Percentiles rank a stretch among this genome's conserved stretches.
These are phyloP conservation scores for Noccaea caerulescens DNA, from an alignment of 345 rosid genomes.

Conservation along the genomic window DNA sequence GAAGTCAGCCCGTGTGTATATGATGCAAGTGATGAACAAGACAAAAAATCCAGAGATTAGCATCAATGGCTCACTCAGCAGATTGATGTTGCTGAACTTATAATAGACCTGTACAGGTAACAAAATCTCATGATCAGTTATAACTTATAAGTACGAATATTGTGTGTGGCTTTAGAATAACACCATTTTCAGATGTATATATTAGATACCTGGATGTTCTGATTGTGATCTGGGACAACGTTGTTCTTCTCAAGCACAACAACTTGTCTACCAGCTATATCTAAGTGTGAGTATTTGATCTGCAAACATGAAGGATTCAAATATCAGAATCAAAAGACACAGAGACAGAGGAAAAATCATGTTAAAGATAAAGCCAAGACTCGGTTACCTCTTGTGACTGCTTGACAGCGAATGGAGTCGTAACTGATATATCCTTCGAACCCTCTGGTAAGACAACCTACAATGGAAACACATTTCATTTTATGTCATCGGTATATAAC, in stretches of 20 bases:
- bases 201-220: constrained; percentile 74
- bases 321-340: background rate
- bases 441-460: constrained; percentile 98
- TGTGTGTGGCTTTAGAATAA: background rate
- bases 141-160: background rate
- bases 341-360: background rate
- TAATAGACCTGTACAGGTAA: constrained; percentile 73
- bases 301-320: constrained; percentile 40
- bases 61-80: constrained; percentile 92
- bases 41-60: constrained; percentile 74
- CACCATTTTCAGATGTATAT: background rate
- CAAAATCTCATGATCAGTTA: background rate
- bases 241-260: constrained; percentile 73
- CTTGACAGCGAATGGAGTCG: constrained; percentile 73
- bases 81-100: constrained; percentile 75
- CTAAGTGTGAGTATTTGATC: constrained; percentile 90
- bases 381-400: constrained; percentile 77
- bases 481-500: too few relatives aligned
- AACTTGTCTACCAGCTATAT: constrained; percentile 88
- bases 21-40: constrained; percentile 73
- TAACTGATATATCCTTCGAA: constrained; percentile 63
- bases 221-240: constrained; percentile 91
- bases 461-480: constrained; percentile 1
- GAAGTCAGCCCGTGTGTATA: constrained; percentile 76
- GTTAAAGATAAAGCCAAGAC: constrained; percentile 9